A percentile compares a stretch with the other conserved stretches of the same genome.
These are phyloP conservation scores for Meira nashicola DNA, from an alignment of 1,284 basidiomycete species.

Conservation along the genomic window DNA sequence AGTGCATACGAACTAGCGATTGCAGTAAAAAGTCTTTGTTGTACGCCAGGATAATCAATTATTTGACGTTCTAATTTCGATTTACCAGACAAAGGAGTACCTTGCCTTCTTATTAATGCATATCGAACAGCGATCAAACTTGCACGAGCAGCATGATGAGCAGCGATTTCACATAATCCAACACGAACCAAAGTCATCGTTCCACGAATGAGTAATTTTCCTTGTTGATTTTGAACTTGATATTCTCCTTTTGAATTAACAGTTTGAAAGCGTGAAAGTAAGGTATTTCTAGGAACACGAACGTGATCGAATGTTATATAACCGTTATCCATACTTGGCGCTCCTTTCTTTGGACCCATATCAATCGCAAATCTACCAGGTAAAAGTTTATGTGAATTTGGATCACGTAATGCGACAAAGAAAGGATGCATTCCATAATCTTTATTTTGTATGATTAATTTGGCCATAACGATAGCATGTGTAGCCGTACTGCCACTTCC, in stretches of 20 bases:
- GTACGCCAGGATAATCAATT: slow-evolving; percentile 35
- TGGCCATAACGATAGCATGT: slow-evolving; percentile 38
- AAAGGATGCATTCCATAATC: slow-evolving; percentile 42
- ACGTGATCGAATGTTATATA: slow-evolving; percentile 30
- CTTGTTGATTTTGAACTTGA: slow-evolving; percentile 26
- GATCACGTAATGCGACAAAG: slow-evolving; percentile 35
- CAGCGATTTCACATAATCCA: slow-evolving; percentile 36
- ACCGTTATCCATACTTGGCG: slow-evolving; percentile 40
- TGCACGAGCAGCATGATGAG: slow-evolving; percentile 33
- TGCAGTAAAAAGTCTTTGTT: slow-evolving; percentile 33
- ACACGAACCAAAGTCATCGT: slow-evolving; percentile 41
- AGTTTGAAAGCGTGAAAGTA: slow-evolving; percentile 32
- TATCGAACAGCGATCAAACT: slow-evolving; percentile 35
- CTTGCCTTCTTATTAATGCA: slow-evolving; percentile 31
- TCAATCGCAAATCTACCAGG: slow-evolving; percentile 30
- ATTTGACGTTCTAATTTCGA: slow-evolving; percentile 33
- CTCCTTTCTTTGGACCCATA: slow-evolving; percentile 37
- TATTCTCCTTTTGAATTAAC: slow-evolving; percentile 30
- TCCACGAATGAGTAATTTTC: slow-evolving; percentile 36
- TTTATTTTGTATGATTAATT: slow-evolving; percentile 29
- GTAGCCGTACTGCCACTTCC: slow-evolving; percentile 37
- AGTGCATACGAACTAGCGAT: slow-evolving; percentile 33
- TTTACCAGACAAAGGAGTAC: slow-evolving; percentile 22
- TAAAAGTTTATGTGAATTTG: slow-evolving; percentile 27
- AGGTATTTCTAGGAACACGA: slow-evolving; percentile 27